Conservation (phyloP, 1,284 basidiomycete species). For the Mycosarcoma maydis region DNA sequence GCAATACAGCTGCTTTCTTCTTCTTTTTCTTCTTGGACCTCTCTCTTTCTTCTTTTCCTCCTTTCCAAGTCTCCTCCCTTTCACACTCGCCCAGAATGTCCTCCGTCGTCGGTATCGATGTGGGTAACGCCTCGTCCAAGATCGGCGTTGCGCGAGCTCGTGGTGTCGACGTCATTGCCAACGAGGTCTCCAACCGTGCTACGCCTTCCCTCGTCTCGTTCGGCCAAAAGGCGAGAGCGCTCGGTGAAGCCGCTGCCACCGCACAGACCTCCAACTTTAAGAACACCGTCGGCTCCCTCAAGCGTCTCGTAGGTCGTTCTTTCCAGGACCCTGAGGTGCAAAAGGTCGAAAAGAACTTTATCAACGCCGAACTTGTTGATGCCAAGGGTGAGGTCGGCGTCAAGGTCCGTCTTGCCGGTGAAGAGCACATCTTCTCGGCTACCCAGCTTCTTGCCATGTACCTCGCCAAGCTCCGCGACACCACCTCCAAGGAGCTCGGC, state of each 20-base stretch:
- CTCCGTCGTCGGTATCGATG: conserved; percentile 65
- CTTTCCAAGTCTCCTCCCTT: background rate
- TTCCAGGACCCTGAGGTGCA: conserved; percentile 62
- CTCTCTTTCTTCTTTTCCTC: background rate
- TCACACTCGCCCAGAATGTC: conserved; percentile 37
- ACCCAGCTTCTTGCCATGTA: conserved; percentile 67
- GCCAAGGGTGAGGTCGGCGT: conserved; percentile 65
- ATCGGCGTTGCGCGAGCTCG: conserved; percentile 65
- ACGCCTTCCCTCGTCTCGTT: conserved; percentile 66
- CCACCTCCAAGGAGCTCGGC: conserved; percentile 61
- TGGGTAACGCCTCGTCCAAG: conserved; percentile 63
- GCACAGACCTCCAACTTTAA: conserved; percentile 67
- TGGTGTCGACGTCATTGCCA: conserved; percentile 64
- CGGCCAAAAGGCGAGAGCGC: conserved; percentile 63
- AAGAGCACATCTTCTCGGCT: conserved; percentile 64
- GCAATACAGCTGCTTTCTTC: conserved; percentile 9
- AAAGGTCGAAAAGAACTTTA: conserved; percentile 63
- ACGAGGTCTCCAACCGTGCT: conserved; percentile 65
- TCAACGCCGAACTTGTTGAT: conserved; percentile 65
- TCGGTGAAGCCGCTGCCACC: conserved; percentile 65
- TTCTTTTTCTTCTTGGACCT: too few species aligned
- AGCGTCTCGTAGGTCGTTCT: conserved; percentile 63
- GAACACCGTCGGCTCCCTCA: conserved; percentile 66
- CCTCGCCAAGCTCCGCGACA: conserved; percentile 65
- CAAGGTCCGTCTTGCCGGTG: conserved; percentile 63